These are phyloP conservation scores for Capronia coronata DNA, from an alignment of 2,329 filamentous ascomycete species.

Conservation along the genomic window DNA sequence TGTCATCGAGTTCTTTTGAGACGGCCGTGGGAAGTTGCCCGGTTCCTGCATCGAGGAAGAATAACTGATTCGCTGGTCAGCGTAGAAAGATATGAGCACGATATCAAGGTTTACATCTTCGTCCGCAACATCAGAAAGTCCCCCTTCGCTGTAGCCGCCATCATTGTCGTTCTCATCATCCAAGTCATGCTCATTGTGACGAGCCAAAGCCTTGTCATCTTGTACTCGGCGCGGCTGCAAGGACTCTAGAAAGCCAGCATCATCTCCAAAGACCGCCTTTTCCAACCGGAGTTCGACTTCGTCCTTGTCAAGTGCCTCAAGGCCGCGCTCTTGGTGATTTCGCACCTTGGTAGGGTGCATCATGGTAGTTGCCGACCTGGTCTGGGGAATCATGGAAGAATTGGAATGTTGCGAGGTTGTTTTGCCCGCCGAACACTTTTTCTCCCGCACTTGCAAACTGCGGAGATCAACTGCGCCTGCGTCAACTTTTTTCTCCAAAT, in stretches of 20 bases:
- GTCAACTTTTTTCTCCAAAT: constrained; percentile 3
- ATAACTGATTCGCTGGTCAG: constrained; percentile 48
- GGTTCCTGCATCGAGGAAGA: constrained; percentile 69
- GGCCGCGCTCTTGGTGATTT: neutral
- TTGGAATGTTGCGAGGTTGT: neutral
- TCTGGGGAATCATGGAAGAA: neutral
- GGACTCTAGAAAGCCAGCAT: constrained; percentile 69
- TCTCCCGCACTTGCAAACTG: neutral
- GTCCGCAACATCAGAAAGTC: constrained; percentile 64
- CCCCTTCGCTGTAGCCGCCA: constrained; percentile 43
- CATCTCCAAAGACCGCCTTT: constrained; percentile 79
- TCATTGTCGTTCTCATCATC: constrained; percentile 31
- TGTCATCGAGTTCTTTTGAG: constrained; percentile 32
- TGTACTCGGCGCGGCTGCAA: constrained; percentile 54
- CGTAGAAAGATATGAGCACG: constrained; percentile 5
- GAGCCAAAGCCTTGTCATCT: constrained; percentile 33
- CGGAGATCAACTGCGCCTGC: neutral
- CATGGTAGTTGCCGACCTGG: neutral
- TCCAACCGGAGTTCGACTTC: constrained; percentile 80
- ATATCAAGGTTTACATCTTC: constrained; percentile 52
- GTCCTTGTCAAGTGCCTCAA: constrained; percentile 58
- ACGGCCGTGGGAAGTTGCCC: constrained; percentile 33
- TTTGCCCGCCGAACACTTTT: neutral
- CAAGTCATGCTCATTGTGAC: constrained; percentile 26
- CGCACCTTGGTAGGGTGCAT: neutral